Base-by-base conservation (phyloP, 129 eudicot species). In the Tagetes patula region DNA sequence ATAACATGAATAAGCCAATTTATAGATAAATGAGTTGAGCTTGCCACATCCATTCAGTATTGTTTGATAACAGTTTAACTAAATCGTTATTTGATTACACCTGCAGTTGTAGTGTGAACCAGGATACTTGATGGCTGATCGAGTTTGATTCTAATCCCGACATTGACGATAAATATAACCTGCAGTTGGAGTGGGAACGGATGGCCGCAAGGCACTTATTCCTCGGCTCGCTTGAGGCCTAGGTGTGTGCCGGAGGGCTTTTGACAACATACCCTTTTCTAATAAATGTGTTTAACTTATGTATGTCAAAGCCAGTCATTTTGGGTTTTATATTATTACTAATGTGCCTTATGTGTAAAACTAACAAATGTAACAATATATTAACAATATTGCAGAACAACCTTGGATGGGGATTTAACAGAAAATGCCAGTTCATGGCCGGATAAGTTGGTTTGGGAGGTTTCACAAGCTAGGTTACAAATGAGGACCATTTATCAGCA, bases 381-480 rank as follows among this genome's bases (percentile, higher is more conserved):
- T 70, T 36, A 46, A 46, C 46, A 63, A 34, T n/a, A n/a, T n/a
- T 88, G 87, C 90, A 90, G 98, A 90, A 97, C 87, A 94, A 94
- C 86, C 97, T 97, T 34, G 97, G 98, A 3, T 94, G 98, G 98
- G 96, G 96, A 71, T 90, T 88, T 34, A 81, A 90, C 76, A 84
- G 80, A 84, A 94, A 94, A 88, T 90, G 87, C 79, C 86, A 84
- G 61, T 90, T 90, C 77, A 88, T 94, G 98, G n/a, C n/a, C n/a
- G n/a, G 93, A 90, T 74, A 94, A 86, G 88, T 82, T 94, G 34
- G 91, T 86, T 42, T 37, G 65, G 79, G 96, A 88, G 77, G 88
- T 82, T 61, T 86, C 96, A 34, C 82, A 86, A 85, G 27, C 27
- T 20, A 20, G 84, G 76, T 20, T 84, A 85, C 83, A 90, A 88